Conservation (phyloP, 148 eudicot genomes). For the Vaccinium corymbosum region DNA sequence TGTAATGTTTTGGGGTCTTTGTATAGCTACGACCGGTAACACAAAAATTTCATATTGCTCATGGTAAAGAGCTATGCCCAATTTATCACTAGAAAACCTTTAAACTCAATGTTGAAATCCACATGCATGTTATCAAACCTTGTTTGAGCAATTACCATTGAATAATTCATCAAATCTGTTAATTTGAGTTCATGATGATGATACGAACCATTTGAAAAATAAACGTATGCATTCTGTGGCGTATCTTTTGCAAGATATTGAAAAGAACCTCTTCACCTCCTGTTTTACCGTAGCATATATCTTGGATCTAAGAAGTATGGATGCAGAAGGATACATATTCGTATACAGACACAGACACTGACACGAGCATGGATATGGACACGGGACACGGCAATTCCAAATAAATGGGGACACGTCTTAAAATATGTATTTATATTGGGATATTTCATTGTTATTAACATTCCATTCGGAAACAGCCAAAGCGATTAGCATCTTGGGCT, state of each 20-base stretch:
- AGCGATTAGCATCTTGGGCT: neutral
- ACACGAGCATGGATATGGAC: no score
- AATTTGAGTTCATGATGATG: neutral
- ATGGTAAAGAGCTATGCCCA: no score
- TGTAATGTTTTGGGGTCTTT: neutral
- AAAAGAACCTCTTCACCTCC: no score
- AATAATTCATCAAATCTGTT: neutral
- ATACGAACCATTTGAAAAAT: neutral
- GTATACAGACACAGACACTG: no score
- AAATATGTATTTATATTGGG: no score
- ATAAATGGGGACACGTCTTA: no score
- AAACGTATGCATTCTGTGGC: no score
- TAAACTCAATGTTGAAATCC: neutral
- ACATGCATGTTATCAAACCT: neutral
- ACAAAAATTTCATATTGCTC: neutral
- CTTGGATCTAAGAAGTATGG: neutral
- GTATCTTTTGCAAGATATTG: no score
- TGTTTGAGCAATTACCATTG: neutral
- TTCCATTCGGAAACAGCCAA: no score
- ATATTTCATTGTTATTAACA: no score
- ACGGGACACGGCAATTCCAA: no score
- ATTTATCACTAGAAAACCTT: neutral
- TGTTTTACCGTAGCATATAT: neutral
- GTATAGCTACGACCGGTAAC: neutral
- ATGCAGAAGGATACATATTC: no score